phyloP scores from a whole-genome alignment of 768 basidiomycete species.

The Leccinum rimulosum region DNA sequence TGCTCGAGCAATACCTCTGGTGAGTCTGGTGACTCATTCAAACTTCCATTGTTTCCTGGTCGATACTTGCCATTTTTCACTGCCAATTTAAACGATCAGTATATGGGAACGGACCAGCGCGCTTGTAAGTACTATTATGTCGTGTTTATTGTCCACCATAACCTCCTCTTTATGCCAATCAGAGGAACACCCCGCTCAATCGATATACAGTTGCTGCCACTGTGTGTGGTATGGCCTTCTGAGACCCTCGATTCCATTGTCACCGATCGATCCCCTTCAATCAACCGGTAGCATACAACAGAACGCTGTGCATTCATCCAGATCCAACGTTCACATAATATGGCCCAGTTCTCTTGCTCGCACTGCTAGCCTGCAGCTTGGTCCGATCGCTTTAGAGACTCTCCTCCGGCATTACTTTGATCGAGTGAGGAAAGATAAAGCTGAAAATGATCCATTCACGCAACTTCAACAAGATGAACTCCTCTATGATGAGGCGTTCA shows the following conservation, averaged over 20 bases:
- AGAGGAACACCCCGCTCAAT: conserved; percentile 29
- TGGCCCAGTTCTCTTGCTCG: conserved; percentile 57
- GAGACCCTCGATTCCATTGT: too few relatives aligned
- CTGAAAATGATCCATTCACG: conserved; percentile 39
- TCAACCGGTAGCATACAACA: not conserved
- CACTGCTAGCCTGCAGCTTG: conserved; percentile 61
- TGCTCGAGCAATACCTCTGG: too few relatives aligned
- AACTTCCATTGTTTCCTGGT: too few relatives aligned
- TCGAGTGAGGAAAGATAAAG: conserved; percentile 45
- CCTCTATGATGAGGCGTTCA: conserved; percentile 79
- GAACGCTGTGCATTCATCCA: not conserved
- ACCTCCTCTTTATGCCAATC: conserved; percentile 11
- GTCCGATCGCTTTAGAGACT: conserved; percentile 70
- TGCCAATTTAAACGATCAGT: too few relatives aligned
- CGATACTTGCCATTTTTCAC: too few relatives aligned
- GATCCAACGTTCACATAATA: conserved; percentile 2
- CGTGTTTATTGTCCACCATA: conserved; percentile 14
- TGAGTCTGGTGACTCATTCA: too few relatives aligned
- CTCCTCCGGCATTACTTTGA: conserved; percentile 87
- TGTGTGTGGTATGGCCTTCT: too few relatives aligned
- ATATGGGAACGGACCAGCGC: too few relatives aligned
- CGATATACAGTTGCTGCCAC: not conserved
- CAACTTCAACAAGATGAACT: conserved; percentile 69
- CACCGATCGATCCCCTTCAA: too few relatives aligned
- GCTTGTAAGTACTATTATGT: conserved; percentile 15